Evolutionary conservation across 495 filamentous ascomycete genomes (phyloP), one percentile per base, ranked within the genome.

Genomic region (Aspergillus egyptiacus): DNA sequence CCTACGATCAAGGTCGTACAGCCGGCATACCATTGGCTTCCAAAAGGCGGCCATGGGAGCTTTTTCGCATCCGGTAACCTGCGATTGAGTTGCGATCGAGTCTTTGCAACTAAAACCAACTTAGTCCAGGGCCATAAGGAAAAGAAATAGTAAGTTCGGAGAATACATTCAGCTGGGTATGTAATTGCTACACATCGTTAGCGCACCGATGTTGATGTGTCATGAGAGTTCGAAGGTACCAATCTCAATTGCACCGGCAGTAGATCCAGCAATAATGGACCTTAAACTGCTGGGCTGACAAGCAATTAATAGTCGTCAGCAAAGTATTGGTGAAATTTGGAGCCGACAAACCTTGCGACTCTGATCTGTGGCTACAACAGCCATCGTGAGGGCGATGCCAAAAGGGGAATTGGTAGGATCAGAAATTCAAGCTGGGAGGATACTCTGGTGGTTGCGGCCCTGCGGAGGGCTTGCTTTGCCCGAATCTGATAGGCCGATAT

Each of bases 1-100:
- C 93, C 93, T 54, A 97, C 89, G 39, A 98, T 93, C 65, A 97
- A 71, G 19, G 93, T 96, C 17, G 93, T 97, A 71, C 93, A 98
- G 28, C 93, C 93, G 28, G 93, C 93, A 63, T 97, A 98, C 93
- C 93, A 98, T 59, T 95, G 90, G 47, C 65, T 72, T 24, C 94
- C 94, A 55, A 97, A 97, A 20, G 87, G 87, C 25, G 93, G 93
- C 86, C 87, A 96, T 36, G 91, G 89, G n/a, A 96, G 77, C 71
- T 93, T 95, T 70, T 91, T 71, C 34, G 82, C 82, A 47, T 85
- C 81, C 20, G 85, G 71, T 58, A 97, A 71, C 64, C 82, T 80
- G 57, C 86, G 84, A 58, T 98, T 97, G 58, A 98, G 85, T 66
- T 98, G 93, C 44, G 86, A 86, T 46, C 93, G 76, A 36, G 93